Evolutionary conservation across 257 asterid genomes (phyloP), one percentile per base, ranked within the genome.

Genomic region (Vinca minor): DNA sequence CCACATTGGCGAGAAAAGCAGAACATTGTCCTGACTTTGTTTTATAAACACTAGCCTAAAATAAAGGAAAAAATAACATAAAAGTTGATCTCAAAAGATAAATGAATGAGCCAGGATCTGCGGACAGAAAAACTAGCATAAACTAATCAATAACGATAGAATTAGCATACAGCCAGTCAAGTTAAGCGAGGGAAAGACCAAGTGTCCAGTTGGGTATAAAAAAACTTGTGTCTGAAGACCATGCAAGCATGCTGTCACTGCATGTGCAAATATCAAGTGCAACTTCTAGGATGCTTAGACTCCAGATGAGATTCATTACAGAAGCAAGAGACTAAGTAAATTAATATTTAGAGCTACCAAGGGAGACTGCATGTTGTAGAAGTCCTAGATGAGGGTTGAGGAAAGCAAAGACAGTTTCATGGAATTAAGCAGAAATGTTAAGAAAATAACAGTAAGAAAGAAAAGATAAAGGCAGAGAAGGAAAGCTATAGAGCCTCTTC

Each of bases 1-100:
- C 86, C 7, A 71, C 23, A 65, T 89, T 89, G 69, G 97, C 88
- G 55, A 89, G 81, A 79, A 85, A 89, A 62, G 94, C 95, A 68
- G 94, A 74, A 70, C 97, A 89, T 28, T 69, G 67, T 58, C 96
- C 94, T 42, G 94, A 80, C 50, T 36, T 85, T 11, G 91, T 73
- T 77, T 82, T 80, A 72, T 87, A 89, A 38, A 87, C 86, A 48
- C 86, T 79, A 31, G 81, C 92, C 97, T 89, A 81, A 70, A 75
- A 13, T 47, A 47, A 10, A 75, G 59, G n/a, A 66, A 65, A 57
- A 45, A 23, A 35, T n/a, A 36, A 42, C 15, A 28, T 5, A 54
- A 26, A 54, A 53, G 55, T 14, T 25, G 42, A 10, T 29, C 29
- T 44, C 49, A 44, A 44, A 20, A 54, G 20, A 59, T 28, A 38